These are phyloP conservation scores for Rosellinia necatrix DNA, from an alignment of 2,329 filamentous ascomycete species.

Conservation along the genomic window DNA sequence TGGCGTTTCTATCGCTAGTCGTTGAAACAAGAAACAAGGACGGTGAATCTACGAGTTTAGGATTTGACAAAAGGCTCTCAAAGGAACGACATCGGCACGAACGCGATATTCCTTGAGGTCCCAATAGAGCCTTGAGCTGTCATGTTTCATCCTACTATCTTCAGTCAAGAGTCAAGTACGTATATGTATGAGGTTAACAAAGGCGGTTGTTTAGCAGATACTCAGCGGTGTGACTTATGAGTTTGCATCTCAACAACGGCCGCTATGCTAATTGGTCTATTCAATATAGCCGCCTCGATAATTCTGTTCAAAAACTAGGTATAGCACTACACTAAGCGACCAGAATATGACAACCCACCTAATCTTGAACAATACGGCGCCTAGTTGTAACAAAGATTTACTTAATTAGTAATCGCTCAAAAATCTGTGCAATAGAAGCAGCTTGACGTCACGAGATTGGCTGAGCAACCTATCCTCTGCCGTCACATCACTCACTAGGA, in stretches of 20 bases:
- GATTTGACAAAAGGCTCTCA: slow-evolving; percentile 1
- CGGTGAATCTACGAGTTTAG: slow-evolving; percentile 1
- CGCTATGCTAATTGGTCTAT: not conserved
- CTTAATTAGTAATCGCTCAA: not conserved
- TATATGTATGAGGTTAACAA: slow-evolving; percentile 1
- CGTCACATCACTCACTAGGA: slow-evolving; percentile 22
- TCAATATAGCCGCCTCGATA: not conserved
- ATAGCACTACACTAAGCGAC: not conserved
- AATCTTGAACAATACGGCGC: slow-evolving; percentile 3
- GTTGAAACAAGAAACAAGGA: slow-evolving; percentile 28
- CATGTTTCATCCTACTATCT: slow-evolving; percentile 15
- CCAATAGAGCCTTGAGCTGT: slow-evolving; percentile 2
- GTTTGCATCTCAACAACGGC: not conserved
- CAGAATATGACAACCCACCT: slow-evolving; percentile 3
- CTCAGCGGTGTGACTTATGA: slow-evolving; percentile 7
- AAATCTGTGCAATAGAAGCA: not conserved
- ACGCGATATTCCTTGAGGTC: slow-evolving; percentile 18
- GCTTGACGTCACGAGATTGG: not conserved
- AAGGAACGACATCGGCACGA: slow-evolving; percentile 5
- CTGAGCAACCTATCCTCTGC: not conserved
- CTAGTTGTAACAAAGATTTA: not conserved
- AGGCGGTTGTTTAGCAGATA: not conserved
- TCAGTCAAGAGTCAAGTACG: not conserved
- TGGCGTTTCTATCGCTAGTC: slow-evolving; percentile 24
- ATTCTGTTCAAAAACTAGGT: not conserved